Conservation (phyloP, 179 eudicot genomes). For the Dionaea muscipula region DNA sequence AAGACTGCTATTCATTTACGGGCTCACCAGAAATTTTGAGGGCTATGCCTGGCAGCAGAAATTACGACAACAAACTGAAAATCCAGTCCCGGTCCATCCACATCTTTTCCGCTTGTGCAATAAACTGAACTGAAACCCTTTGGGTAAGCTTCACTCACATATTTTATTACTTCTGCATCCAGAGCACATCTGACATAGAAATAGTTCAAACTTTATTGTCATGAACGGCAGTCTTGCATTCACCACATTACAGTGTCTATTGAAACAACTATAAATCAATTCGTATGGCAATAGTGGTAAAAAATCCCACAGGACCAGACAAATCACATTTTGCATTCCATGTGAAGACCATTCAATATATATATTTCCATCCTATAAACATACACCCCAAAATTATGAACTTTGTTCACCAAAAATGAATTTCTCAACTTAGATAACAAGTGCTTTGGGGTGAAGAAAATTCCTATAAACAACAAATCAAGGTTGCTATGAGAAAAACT, state of each 20-base stretch:
- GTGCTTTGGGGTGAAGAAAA: not conserved
- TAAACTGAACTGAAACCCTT: conserved; percentile 82
- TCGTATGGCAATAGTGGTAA: no score
- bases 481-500: no score
- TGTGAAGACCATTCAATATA: not conserved
- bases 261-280: no score
- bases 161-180: conserved; percentile 70
- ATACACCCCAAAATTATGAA: no score
- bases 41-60: conserved; percentile 86
- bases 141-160: conserved; percentile 84
- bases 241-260: not conserved
- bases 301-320: no score
- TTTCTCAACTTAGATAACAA: not conserved
- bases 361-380: no score
- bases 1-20: not conserved
- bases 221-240: not conserved
- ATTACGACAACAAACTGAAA: conserved; percentile 81
- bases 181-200: conserved; percentile 60
- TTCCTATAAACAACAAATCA: not conserved
- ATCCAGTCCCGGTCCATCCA: conserved; percentile 73
- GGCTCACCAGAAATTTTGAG: conserved; percentile 85
- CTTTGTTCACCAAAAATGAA: no score
- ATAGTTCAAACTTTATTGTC: conserved; percentile 1
- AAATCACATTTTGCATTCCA: no score
- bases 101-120: conserved; percentile 73